Conservation (phyloP, 2,329 filamentous ascomycete species). For the Fusarium algeriense region DNA sequence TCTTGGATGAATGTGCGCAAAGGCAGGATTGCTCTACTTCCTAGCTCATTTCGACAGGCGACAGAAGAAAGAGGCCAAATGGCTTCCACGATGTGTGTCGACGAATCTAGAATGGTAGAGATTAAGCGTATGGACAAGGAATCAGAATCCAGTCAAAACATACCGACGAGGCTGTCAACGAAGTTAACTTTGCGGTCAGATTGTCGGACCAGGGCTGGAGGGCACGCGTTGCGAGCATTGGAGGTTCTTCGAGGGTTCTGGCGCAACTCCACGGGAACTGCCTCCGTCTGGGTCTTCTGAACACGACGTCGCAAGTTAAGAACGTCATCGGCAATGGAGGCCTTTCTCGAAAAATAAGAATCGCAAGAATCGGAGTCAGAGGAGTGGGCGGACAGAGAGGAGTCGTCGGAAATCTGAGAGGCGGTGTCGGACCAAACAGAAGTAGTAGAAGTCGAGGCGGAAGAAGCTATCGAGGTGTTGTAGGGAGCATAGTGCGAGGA, state of each 20-base stretch:
- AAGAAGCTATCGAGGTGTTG: conserved; percentile 77
- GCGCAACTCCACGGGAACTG: conserved; percentile 71
- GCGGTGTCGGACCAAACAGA: conserved; percentile 83
- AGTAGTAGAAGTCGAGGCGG: conserved; percentile 79
- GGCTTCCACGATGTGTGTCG: conserved; percentile 95
- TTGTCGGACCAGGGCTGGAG: conserved; percentile 85
- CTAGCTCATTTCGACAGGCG: conserved; percentile 78
- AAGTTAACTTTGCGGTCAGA: conserved; percentile 94
- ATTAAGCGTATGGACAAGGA: conserved; percentile 51
- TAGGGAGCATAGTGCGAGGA: conserved; percentile 69
- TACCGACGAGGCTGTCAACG: conserved; percentile 97
- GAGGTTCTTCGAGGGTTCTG: conserved; percentile 72
- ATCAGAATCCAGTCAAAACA: conserved; percentile 61
- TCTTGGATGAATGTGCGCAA: conserved; percentile 97
- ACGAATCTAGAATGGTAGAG: conserved; percentile 77
- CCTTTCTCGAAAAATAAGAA: conserved; percentile 52
- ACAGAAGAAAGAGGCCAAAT: conserved; percentile 95
- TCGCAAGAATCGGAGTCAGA: conserved; percentile 66
- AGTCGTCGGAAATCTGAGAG: conserved; percentile 77
- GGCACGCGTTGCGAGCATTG: conserved; percentile 69
- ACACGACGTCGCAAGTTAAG: conserved; percentile 42
- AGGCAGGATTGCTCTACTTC: conserved; percentile 83
- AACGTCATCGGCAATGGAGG: conserved; percentile 39
- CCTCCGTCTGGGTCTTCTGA: conserved; percentile 52
- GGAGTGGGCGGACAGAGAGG: conserved; percentile 71